Conservation (phyloP, 371 early-diverging fungal species). For the Mucor irregularis region DNA sequence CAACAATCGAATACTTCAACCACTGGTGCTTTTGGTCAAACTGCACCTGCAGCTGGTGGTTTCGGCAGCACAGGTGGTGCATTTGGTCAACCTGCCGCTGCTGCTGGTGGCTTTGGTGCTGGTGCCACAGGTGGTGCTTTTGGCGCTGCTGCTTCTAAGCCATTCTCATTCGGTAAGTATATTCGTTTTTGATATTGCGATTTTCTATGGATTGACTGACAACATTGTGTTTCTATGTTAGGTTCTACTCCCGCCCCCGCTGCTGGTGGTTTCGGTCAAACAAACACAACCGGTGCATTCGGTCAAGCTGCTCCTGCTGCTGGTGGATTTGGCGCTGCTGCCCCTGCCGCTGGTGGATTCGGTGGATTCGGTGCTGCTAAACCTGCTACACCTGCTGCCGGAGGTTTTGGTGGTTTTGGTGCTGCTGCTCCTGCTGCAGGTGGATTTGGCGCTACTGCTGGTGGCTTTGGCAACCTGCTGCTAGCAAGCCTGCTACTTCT, state of each 20-base stretch:
- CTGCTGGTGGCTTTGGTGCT: constrained; percentile 27
- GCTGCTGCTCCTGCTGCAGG: constrained; percentile 31
- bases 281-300: constrained; percentile 30
- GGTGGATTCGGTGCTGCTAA: constrained; percentile 31
- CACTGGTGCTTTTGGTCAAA: constrained; percentile 38
- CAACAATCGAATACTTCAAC: constrained; percentile 23
- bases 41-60: constrained; percentile 24
- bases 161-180: constrained; percentile 38
- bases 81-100: constrained; percentile 49
- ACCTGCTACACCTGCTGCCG: constrained; percentile 45
- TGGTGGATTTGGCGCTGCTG: constrained; percentile 20
- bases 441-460: constrained; percentile 23
- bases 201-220: not conserved
- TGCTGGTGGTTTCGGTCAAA: constrained; percentile 43
- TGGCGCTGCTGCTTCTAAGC: constrained; percentile 36
- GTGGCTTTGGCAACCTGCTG: constrained; percentile 49
- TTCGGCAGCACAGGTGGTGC: constrained; percentile 37
- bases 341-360: not conserved
- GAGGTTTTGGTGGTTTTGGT: constrained; percentile 48
- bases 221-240: not conserved
- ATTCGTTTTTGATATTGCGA: not conserved
- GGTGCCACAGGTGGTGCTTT: constrained; percentile 26
- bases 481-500: constrained; percentile 47
- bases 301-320: constrained; percentile 39
- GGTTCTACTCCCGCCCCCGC: constrained; percentile 27